Evolutionary conservation across 2,329 filamentous ascomycete species (phyloP).

Genomic region (Botrytis tulipae): DNA sequence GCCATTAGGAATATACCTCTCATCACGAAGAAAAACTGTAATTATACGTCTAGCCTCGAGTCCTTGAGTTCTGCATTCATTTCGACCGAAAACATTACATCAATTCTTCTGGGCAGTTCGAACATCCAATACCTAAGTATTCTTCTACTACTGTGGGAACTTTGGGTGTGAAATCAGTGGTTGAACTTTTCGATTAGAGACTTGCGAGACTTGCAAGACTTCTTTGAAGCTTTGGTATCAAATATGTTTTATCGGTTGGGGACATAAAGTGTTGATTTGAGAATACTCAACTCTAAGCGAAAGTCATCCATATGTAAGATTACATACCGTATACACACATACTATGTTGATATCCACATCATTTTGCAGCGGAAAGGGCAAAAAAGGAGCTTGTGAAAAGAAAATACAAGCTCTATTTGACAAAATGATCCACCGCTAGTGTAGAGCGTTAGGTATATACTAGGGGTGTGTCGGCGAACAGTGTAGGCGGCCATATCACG

Average conservation of each 20-base stretch:
- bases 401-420: neutral
- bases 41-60: neutral
- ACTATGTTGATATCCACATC: no score
- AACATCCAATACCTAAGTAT: neutral
- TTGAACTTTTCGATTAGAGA: neutral
- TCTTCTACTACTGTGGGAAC: neutral
- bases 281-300: neutral
- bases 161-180: neutral
- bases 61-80: neutral
- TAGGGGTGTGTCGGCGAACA: neutral
- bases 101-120: neutral
- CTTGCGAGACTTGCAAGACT: neutral
- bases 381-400: no score
- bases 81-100: neutral
- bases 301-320: neutral
- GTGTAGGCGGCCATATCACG: neutral
- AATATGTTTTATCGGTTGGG: no score
- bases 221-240: neutral
- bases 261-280: neutral
- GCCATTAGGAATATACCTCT: neutral
- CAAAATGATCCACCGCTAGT: neutral
- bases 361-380: no score
- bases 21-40: neutral
- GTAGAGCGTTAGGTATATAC: neutral
- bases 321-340: no score